Evolutionary conservation across 2,329 filamentous ascomycete species (phyloP).

Genomic region (Neurospora crassa): DNA sequence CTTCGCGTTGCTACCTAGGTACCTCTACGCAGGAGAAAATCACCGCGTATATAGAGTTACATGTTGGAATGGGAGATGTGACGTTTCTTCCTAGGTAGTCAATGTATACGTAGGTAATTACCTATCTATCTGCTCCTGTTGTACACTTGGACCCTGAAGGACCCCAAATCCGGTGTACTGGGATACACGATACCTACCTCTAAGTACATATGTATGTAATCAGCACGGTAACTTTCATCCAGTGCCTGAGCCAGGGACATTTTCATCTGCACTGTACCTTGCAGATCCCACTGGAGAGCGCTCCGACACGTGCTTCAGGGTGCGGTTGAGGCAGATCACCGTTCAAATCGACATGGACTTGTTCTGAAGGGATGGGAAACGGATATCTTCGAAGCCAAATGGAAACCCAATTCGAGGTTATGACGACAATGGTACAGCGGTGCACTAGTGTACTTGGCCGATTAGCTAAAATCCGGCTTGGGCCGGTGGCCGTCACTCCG

Average conservation of each 20-base stretch:
- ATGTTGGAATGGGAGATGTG: background rate
- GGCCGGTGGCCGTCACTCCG: background rate
- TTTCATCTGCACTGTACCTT: background rate
- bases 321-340: background rate
- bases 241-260: background rate
- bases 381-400: background rate
- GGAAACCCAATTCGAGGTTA: background rate
- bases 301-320: background rate
- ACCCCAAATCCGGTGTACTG: background rate
- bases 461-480: background rate
- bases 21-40: background rate
- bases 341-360: background rate
- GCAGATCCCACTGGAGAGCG: background rate
- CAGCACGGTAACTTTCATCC: background rate
- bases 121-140: background rate
- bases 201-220: background rate
- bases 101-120: too few relatives aligned
- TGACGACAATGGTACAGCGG: background rate
- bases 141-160: background rate
- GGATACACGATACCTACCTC: background rate
- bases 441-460: background rate
- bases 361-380: background rate
- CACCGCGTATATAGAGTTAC: background rate
- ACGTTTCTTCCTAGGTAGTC: too few relatives aligned
- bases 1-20: too few relatives aligned